Base-by-base conservation (phyloP, 805 yeast species). In the Lachancea kluyveri region DNA sequence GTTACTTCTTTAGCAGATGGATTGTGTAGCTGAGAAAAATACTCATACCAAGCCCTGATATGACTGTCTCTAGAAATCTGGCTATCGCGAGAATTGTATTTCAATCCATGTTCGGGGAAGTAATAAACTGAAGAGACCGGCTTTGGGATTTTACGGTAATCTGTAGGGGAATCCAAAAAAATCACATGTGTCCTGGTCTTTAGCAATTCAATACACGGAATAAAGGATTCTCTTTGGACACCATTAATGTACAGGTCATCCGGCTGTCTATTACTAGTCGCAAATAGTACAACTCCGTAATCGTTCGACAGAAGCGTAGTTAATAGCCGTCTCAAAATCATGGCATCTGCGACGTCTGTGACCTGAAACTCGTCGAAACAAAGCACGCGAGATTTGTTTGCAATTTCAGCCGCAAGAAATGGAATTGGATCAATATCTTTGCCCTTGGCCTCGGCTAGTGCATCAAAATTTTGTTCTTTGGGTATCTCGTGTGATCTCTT, bases 351-450 rank as follows among this genome's bases (percentile, higher is more conserved):
- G 18, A 92, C 96, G 57, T 92, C 98, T 1, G 95, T 86, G 25
- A 92, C 98, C 60, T 92, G 97, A 53, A 92, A 90, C 61, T 92
- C 98, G 60, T 92, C 98, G 54, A 92, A 85, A 57, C 98, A 92
- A 38, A 92, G 58, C 1, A 92, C 76, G 1, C 90, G 79, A 4
- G 92, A 70, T 30, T 70, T 65, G 41, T 71, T 70, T 1, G 96
- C 83, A 35, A 92, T 74, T 48, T 85, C 94, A 39, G 79, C 77
- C 0, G 96, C 96, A 21, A 87, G 61, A 20, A 75, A 57, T 2
- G 96, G 96, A 30, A 88, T 79, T 3, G 88, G 79, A 48, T 88
- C 96, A 32, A 81, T 61, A 42, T 81, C 87, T 17, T 65, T 67
- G 22, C 64, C 57, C 24, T 50, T 48, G 18, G 45, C 48, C 9